Base-by-base conservation (phyloP, 345 rosid species). In the Ceriops zippeliana region DNA sequence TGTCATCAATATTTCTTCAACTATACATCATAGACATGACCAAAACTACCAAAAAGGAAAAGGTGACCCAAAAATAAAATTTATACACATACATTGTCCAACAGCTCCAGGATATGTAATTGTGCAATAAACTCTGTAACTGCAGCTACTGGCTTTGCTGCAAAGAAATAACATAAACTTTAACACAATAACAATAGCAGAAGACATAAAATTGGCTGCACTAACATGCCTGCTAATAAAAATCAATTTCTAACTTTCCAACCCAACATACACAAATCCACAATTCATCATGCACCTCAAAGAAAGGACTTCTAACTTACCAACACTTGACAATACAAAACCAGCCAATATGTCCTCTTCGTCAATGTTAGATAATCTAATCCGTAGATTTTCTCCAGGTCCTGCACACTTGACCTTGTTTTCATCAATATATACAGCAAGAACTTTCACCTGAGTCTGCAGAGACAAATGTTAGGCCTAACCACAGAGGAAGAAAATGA, bases 271-370 rank as follows among this genome's bases (percentile, higher is more conserved):
- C 4, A 38, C 1, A 60, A 73, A 61, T 35, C 7, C 24, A 42
- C 27, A 52, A 53, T 9, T 61, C 22, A 38, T 73, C 17, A 53
- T 4, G 51, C 7, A 66, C 35, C 62, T 59, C 13, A 27, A 38
- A 13, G 24, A 22, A 52, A 16, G 22, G 51, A 51, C 26, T 49
- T 49, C 28, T 49, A 69, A 87, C 89, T 75, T 77, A 95, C 99
- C 96, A 49, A 80, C 51, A 78, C 96, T 87, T 13, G 96, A 86
- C 85, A 95, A 82, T 62, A 95, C 97, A 75, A 91, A 95, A 69
- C 99, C 99, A 0, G 96, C 53, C 54, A 90, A 65, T 78, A 95
- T 86, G 70, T 95, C 96, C 75, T 95, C 99, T 35, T 95, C 99
- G 70, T 95, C 99, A 73, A 91, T 78, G 49, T 98, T 96, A 77